These are phyloP conservation scores for Pisolithus orientalis DNA, from an alignment of 768 basidiomycete genomes.

Conservation along the genomic window DNA sequence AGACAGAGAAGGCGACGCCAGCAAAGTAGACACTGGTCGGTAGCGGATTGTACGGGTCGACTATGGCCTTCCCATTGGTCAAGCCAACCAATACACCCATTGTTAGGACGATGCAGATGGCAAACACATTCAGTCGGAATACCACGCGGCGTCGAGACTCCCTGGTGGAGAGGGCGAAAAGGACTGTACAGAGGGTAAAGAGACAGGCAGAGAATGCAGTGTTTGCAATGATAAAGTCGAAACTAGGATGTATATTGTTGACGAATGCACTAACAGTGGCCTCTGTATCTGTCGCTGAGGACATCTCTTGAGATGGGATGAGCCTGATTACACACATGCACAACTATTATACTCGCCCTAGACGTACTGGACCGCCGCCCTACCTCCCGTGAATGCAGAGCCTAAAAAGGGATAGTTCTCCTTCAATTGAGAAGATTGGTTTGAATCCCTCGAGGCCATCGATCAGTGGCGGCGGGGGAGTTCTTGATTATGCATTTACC, in stretches of 20 bases:
- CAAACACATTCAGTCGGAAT: slow-evolving; percentile 29
- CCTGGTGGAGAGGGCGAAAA: slow-evolving; percentile 28
- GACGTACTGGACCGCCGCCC: too few species aligned
- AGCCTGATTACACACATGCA: background rate
- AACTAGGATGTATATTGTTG: slow-evolving; percentile 11
- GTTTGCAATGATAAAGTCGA: slow-evolving; percentile 20
- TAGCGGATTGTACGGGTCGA: slow-evolving; percentile 12
- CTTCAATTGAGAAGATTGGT: too few species aligned
- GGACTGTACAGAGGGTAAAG: slow-evolving; percentile 26
- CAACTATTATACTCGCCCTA: background rate
- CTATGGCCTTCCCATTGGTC: background rate
- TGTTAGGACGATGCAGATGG: slow-evolving; percentile 16
- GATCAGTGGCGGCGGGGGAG: too few species aligned
- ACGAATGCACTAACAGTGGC: slow-evolving; percentile 2
- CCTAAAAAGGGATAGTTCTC: too few species aligned
- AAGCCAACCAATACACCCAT: slow-evolving; percentile 19
- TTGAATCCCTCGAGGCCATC: too few species aligned
- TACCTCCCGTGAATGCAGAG: too few species aligned
- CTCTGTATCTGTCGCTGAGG: background rate
- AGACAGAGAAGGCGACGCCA: slow-evolving; percentile 15
- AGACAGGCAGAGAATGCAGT: slow-evolving; percentile 24
- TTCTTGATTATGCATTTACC: too few species aligned
- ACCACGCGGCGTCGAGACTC: slow-evolving; percentile 20
- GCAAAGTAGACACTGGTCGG: slow-evolving; percentile 13
- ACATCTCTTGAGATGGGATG: background rate